phyloP scores from a whole-genome alignment of 495 filamentous ascomycete species.

The Podospora anserina region DNA sequence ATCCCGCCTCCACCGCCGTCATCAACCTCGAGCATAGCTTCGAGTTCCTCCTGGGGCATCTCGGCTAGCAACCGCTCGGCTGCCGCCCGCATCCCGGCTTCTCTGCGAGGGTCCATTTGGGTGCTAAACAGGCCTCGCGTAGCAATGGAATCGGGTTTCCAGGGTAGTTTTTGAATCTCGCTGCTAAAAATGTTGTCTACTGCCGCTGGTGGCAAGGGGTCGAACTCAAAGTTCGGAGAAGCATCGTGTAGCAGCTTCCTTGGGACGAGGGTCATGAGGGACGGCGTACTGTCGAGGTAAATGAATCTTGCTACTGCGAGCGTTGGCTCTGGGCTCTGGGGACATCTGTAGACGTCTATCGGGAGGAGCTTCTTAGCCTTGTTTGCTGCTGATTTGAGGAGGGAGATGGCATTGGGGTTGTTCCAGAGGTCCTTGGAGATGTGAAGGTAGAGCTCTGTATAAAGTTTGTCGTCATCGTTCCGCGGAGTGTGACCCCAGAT shows the following conservation, averaged over 20 bases:
- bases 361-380: constrained; percentile 42
- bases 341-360: constrained; percentile 44
- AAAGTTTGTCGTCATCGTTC: constrained; percentile 64
- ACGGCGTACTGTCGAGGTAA: constrained; percentile 68
- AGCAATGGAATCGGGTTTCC: constrained; percentile 8
- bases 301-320: constrained; percentile 73
- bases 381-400: constrained; percentile 68
- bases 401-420: constrained; percentile 63
- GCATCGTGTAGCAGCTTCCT: constrained; percentile 45
- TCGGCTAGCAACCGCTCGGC: constrained; percentile 6
- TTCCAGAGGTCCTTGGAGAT: constrained; percentile 89
- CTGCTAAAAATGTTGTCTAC: constrained; percentile 48
- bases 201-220: constrained; percentile 62
- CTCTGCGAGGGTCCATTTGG: not conserved
- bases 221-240: constrained; percentile 58
- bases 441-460: constrained; percentile 74
- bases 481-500: constrained; percentile 78
- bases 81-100: constrained; percentile 4
- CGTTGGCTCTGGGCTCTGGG: constrained; percentile 28
- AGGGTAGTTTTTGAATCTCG: constrained; percentile 37
- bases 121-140: not conserved
- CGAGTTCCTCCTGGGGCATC: constrained; percentile 3
- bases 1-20: constrained; percentile 10
- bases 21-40: constrained; percentile 5
- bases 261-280: constrained; percentile 60